Evolutionary conservation across 2,329 filamentous ascomycete species (phyloP), one percentile per base, ranked within the genome.

Genomic region (Cladophialophora bantiana): DNA sequence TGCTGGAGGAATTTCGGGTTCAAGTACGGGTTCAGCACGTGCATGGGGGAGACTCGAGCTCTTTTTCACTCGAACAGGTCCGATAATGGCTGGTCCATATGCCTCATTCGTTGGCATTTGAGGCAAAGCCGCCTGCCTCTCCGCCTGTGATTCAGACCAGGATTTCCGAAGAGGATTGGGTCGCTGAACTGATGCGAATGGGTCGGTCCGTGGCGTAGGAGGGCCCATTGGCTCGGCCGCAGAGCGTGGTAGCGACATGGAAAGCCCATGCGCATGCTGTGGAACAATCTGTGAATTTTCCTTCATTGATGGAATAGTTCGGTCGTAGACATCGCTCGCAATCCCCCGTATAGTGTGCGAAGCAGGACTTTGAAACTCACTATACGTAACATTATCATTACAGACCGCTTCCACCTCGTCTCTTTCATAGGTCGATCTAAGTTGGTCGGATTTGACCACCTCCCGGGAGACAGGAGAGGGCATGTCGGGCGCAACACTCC

Each of bases 1-100:
- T 53, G 59, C 64, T 9, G 64, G 67, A 42, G 50, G 57, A 3
- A 57, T 6, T 7, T 64, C 42, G n/a, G 50, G 6, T 35, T 64
- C 64, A 31, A 38, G 9, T 26, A 18, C 31, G 31, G 40, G 42
- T 9, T 38, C 59, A 32, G 31, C 15, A 6, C 35, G 18, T 4
- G 48, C 34, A 6, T 40, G 26, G 6, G 60, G 50, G 10, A 55
- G 26, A 10, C 45, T 61, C 7, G 35, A 7, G 26, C 38, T 58
- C 36, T 62, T 68, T 45, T 68, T 68, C 50, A 68, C 40, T 10
- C 67, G 55, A n/a, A 66, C 40, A 31, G 64, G 67, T 18, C 38
- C 52, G 12, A 52, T 9, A 13, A 45, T 38, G 26, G n/a, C 13
- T 5, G 62, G 38, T 18, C 61, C 35, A 32, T 5, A 7, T 48